These are phyloP conservation scores for Vaucheria bursata DNA, from an alignment of 352 stramenopile genomes.

Conservation along the genomic window DNA sequence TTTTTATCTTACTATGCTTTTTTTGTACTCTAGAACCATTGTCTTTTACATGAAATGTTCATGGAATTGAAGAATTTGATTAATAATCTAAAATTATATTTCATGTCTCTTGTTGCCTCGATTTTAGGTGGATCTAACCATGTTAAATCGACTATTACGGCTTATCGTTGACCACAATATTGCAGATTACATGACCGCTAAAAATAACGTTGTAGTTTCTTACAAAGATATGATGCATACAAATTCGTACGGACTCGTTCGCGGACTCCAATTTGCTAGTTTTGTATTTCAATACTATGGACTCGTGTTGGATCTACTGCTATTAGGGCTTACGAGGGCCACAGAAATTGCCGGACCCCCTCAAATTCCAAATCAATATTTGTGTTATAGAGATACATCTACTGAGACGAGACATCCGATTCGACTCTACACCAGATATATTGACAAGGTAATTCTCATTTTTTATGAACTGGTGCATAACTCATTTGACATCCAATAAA, in stretches of 20 bases:
- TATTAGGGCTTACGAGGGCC: constrained; percentile 91
- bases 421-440: constrained; percentile 96
- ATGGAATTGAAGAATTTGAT: not conserved
- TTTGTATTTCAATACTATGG: constrained; percentile 99
- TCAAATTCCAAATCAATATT: constrained; percentile 93
- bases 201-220: constrained; percentile 97
- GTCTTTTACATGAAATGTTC: not conserved
- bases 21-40: not conserved
- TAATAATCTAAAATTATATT: not conserved
- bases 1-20: constrained; percentile 2
- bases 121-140: constrained; percentile 97
- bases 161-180: constrained; percentile 99
- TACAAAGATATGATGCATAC: constrained; percentile 98
- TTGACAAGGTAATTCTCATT: constrained; percentile 73
- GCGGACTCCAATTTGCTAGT: constrained; percentile 90
- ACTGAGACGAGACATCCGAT: constrained; percentile 97
- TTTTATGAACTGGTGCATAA: no score
- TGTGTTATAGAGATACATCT: constrained; percentile 93
- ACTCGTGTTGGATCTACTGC: constrained; percentile 93
- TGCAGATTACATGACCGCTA: constrained; percentile 99
- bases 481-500: no score
- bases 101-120: not conserved
- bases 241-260: constrained; percentile 98
- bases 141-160: constrained; percentile 93
- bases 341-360: constrained; percentile 94